Evolutionary conservation across 2,329 filamentous ascomycete genomes (phyloP).

Genomic region (Ophiocordyceps polyrhachis-furcata): DNA sequence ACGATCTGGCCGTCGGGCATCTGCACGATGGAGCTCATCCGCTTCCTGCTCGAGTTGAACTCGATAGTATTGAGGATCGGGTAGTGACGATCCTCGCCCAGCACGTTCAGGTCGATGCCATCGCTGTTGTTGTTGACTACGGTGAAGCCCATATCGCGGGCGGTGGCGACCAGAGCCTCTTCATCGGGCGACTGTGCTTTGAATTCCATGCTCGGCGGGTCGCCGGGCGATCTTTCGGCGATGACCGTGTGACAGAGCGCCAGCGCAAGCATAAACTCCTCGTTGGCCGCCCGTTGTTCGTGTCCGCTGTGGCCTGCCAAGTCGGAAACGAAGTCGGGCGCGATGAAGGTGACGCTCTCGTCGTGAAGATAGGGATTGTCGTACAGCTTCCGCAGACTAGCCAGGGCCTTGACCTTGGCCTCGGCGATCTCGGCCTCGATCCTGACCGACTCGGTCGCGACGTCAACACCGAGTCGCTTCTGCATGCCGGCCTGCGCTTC

Average conservation of each 20-base stretch:
- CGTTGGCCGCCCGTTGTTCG: slow-evolving; percentile 59
- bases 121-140: slow-evolving; percentile 66
- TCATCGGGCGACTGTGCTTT: slow-evolving; percentile 97
- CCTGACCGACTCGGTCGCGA: slow-evolving; percentile 58
- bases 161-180: slow-evolving; percentile 81
- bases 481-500: slow-evolving; percentile 95
- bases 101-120: slow-evolving; percentile 67
- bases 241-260: slow-evolving; percentile 97
- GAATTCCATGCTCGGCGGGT: slow-evolving; percentile 79
- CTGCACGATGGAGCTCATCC: slow-evolving; percentile 91
- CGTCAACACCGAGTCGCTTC: slow-evolving; percentile 71
- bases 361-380: slow-evolving; percentile 84
- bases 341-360: slow-evolving; percentile 79
- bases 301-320: slow-evolving; percentile 57
- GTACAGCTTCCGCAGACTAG: slow-evolving; percentile 55
- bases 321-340: slow-evolving; percentile 75
- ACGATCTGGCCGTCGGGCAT: slow-evolving; percentile 86
- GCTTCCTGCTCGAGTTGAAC: slow-evolving; percentile 91
- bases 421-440: slow-evolving; percentile 61
- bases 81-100: slow-evolving; percentile 73
- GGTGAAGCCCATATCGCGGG: slow-evolving; percentile 87
- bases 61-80: slow-evolving; percentile 86
- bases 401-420: slow-evolving; percentile 55
- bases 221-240: slow-evolving; percentile 73
- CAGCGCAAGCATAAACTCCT: slow-evolving; percentile 85